These are phyloP conservation scores for Nothophytophthora sp. DNA, from an alignment of 352 stramenopile species.

Conservation along the genomic window DNA sequence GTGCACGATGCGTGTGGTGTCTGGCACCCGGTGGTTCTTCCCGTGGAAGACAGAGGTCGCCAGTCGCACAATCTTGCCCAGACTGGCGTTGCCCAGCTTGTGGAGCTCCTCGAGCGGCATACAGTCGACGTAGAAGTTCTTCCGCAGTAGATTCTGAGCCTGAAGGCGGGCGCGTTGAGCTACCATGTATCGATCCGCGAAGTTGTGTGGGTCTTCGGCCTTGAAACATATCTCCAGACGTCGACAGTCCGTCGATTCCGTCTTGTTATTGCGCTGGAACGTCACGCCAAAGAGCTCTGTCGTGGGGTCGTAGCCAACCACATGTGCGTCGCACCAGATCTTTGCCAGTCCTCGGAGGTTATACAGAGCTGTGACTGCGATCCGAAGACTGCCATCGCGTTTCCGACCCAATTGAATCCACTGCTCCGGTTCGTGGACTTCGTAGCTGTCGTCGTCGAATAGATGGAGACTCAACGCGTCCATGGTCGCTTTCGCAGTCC, in stretches of 20 bases:
- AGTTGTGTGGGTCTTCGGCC: conserved; percentile 73
- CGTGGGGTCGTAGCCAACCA: conserved; percentile 49
- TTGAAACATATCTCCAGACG: conserved; percentile 84
- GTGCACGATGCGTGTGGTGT: conserved; percentile 77
- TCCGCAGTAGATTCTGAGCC: conserved; percentile 69
- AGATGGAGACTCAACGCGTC: conserved; percentile 60
- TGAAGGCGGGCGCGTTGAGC: conserved; percentile 60
- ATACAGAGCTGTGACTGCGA: conserved; percentile 71
- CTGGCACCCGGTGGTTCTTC: conserved; percentile 65
- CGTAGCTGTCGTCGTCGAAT: conserved; percentile 86
- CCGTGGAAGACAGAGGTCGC: conserved; percentile 68
- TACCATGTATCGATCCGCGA: conserved; percentile 70
- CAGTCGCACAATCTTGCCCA: conserved; percentile 76
- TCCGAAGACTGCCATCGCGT: conserved; percentile 50
- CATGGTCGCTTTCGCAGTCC: conserved; percentile 51
- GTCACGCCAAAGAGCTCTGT: conserved; percentile 53
- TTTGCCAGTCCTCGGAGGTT: conserved; percentile 57
- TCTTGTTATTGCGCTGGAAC: conserved; percentile 69
- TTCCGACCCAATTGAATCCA: conserved; percentile 66
- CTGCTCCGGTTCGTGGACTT: conserved; percentile 61
- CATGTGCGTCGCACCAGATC: conserved; percentile 65
- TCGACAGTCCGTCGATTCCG: conserved; percentile 48
- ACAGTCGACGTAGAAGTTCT: conserved; percentile 86
- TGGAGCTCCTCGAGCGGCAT: conserved; percentile 85
- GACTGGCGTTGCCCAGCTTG: conserved; percentile 77